Percentiles rank a stretch among this genome's conserved stretches.
These are phyloP conservation scores for Quercus lobata DNA, from an alignment of 331 rosid genomes.

Conservation along the genomic window DNA sequence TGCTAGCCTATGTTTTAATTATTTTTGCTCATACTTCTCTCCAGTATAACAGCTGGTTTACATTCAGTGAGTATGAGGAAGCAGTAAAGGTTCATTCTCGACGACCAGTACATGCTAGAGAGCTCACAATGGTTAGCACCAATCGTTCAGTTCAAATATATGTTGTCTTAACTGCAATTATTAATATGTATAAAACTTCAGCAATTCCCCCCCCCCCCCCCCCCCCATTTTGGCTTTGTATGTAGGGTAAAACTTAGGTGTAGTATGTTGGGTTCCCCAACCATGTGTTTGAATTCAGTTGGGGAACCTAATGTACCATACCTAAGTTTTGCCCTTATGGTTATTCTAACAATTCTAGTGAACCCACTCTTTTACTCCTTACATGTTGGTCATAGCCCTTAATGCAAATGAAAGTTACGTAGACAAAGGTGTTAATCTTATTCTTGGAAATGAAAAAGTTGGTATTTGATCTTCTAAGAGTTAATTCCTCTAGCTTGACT, in stretches of 20 bases:
- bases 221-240: neutral
- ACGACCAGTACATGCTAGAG: constrained; percentile 81
- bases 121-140: constrained; percentile 71
- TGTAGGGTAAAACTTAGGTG: too few species aligned
- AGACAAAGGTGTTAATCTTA: neutral
- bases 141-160: neutral
- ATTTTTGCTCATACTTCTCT: constrained; percentile 22
- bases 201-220: neutral
- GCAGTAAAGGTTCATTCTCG: constrained; percentile 79
- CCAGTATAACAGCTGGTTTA: constrained; percentile 95
- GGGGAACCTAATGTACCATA: too few species aligned
- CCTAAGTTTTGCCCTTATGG: neutral
- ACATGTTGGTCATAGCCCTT: constrained; percentile 9
- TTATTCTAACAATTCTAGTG: neutral
- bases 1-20: neutral
- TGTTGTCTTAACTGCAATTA: constrained; percentile 11
- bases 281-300: too few species aligned
- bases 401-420: neutral
- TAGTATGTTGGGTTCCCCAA: too few species aligned
- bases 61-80: constrained; percentile 90
- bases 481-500: neutral
- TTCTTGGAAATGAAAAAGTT: neutral
- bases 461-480: neutral
- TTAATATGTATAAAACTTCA: neutral
- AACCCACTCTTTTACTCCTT: constrained; percentile 1